These are phyloP conservation scores for Pseudocercospora macadamiae DNA, from an alignment of 2,329 filamentous ascomycete genomes.

Conservation along the genomic window DNA sequence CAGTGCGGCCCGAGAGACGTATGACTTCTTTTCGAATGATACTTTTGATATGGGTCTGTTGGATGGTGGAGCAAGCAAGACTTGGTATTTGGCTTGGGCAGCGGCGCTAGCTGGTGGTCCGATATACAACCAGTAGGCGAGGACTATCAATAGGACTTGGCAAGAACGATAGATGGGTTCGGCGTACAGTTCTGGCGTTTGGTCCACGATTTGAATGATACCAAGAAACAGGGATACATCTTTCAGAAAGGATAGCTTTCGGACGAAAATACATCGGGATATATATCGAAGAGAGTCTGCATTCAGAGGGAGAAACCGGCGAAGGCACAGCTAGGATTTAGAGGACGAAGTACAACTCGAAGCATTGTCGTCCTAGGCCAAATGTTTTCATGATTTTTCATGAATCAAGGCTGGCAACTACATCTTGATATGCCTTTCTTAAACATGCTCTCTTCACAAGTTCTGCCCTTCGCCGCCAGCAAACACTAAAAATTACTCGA, in stretches of 20 bases:
- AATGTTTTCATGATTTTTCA: neutral
- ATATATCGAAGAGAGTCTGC: neutral
- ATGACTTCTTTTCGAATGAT: constrained; percentile 70
- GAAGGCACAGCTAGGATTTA: too few relatives aligned
- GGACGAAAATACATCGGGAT: too few relatives aligned
- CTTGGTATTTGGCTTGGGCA: constrained; percentile 81
- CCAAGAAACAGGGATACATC: neutral
- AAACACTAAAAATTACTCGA: too few relatives aligned
- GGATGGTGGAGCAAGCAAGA: constrained; percentile 80
- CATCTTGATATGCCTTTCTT: too few relatives aligned
- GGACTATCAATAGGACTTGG: neutral
- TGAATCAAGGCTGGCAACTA: neutral
- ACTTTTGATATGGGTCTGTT: constrained; percentile 70
- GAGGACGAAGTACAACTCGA: neutral
- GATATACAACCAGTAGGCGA: neutral
- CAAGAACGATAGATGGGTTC: neutral
- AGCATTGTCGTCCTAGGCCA: neutral
- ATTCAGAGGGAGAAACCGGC: too few relatives aligned
- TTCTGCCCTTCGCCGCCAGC: too few relatives aligned
- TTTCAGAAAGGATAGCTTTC: neutral
- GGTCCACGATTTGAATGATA: neutral
- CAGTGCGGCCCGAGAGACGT: constrained; percentile 55
- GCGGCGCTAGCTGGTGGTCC: constrained; percentile 61
- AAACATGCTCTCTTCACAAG: too few relatives aligned
- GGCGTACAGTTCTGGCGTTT: neutral